Conservation (phyloP, 805 yeast species). For the Zygotorulaspora florentina region DNA sequence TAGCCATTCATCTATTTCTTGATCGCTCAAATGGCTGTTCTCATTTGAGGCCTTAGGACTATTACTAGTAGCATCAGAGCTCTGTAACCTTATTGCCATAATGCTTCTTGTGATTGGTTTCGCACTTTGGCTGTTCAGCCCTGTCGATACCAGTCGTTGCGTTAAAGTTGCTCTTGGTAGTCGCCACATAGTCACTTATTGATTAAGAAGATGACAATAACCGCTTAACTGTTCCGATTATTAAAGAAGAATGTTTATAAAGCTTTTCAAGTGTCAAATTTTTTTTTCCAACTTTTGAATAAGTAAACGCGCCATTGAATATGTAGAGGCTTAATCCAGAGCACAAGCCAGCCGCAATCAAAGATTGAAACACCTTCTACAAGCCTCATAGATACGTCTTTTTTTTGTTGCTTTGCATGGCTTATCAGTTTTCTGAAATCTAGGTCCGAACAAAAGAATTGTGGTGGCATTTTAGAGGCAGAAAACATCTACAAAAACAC, state of each 20-base stretch:
- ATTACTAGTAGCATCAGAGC: constrained; percentile 1
- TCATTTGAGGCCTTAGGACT: background rate
- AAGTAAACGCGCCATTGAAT: no score
- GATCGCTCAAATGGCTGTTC: constrained; percentile 18
- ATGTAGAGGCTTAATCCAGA: no score
- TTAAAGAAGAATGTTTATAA: background rate
- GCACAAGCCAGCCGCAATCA: no score
- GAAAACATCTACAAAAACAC: background rate
- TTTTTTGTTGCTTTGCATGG: no score
- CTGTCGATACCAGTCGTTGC: background rate
- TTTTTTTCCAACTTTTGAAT: background rate
- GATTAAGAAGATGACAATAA: background rate
- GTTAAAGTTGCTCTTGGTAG: background rate
- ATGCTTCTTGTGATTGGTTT: constrained; percentile 2
- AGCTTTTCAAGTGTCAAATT: background rate
- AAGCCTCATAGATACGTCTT: no score
- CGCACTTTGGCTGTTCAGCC: constrained; percentile 1
- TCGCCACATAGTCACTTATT: background rate
- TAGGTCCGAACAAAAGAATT: no score
- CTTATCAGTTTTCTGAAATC: no score
- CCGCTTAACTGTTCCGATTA: background rate
- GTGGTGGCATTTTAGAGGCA: no score
- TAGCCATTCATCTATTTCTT: constrained; percentile 41
- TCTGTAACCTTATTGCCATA: constrained; percentile 8
- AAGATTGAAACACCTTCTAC: no score